These are phyloP conservation scores for Coemansia sp. DNA, from an alignment of 192 early-diverging fungal genomes.

Conservation along the genomic window DNA sequence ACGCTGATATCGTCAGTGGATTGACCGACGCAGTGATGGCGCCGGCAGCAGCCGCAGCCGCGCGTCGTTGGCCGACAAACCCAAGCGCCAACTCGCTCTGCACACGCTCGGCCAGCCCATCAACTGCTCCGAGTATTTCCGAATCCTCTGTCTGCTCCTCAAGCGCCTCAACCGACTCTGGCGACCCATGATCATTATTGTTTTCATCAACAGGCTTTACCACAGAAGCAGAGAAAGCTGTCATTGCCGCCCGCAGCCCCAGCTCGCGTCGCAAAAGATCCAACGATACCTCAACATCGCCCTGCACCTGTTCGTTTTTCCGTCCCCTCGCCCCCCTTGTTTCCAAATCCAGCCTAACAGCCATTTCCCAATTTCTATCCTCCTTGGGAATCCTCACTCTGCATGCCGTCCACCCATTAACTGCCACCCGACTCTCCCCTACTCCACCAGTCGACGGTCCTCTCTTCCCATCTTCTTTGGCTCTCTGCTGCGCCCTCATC, in stretches of 20 bases:
- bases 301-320: background rate
- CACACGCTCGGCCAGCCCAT: constrained; percentile 43
- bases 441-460: background rate
- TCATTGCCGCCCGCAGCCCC: constrained; percentile 5
- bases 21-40: constrained; percentile 24
- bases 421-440: constrained; percentile 55
- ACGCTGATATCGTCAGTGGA: background rate
- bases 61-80: constrained; percentile 32
- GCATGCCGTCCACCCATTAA: constrained; percentile 69
- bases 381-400: constrained; percentile 37
- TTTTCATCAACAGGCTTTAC: background rate
- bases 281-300: constrained; percentile 25
- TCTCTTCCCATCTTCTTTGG: constrained; percentile 1
- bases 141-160: constrained; percentile 8
- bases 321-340: background rate
- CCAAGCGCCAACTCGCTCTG: constrained; percentile 37
- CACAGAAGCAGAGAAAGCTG: background rate
- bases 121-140: constrained; percentile 13
- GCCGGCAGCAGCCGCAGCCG: constrained; percentile 29
- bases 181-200: background rate
- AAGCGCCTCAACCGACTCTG: background rate
- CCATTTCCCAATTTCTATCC: constrained; percentile 27
- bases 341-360: constrained; percentile 15
- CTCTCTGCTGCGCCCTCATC: constrained; percentile 44
- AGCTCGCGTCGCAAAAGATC: constrained; percentile 41